Evolutionary conservation across 169 alveolate species (phyloP), one percentile per base, ranked within the genome.

Genomic region (Fabrea salina): DNA sequence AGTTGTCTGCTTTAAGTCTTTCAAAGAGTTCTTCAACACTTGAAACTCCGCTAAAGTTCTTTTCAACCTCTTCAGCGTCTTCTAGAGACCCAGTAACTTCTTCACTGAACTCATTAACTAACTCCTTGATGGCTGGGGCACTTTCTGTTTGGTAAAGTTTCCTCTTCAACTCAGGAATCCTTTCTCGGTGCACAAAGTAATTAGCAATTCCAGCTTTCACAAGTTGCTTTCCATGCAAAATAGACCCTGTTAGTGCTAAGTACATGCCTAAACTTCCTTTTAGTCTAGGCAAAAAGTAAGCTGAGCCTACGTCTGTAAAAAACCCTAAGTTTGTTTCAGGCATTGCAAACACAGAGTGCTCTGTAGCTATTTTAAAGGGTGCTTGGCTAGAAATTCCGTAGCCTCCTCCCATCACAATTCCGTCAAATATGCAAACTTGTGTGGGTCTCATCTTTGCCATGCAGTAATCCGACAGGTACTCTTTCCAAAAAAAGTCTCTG

Each of bases 341-440:
- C 98, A 95, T 95, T 0, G 97, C 95, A 59, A 85, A 91, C 19
- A 88, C 82, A 16, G 95, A 86, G 11, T 84, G 88, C 64, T 93
- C 95, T n/a, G 98, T 93, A 8, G 95, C 94, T 32, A 95, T 84
- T 75, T 95, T 87, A 35, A 89, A 82, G 7, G 91, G 92, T 33
- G 94, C 89, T 85, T 91, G 93, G 8, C 80, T 79, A 33, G 96
- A 90, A 32, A 95, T 81, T 19, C 97, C 96, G 33, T 90, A 94
- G 27, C 98, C 98, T 37, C 96, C 96, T 44, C 98, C 97, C 96
- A 93, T 91, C 16, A 93, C 94, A 51, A 89, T 86, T 39, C 95
- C 95, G 77, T 93, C 89, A 94, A 92, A 88, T 0, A 92, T 68
- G 11, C 91, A 75, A 5, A 68, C 30, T 44, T 68, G 41, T 0